phyloP scores from a whole-genome alignment of 495 filamentous ascomycete species.

The Oleoguttula mirabilis region DNA sequence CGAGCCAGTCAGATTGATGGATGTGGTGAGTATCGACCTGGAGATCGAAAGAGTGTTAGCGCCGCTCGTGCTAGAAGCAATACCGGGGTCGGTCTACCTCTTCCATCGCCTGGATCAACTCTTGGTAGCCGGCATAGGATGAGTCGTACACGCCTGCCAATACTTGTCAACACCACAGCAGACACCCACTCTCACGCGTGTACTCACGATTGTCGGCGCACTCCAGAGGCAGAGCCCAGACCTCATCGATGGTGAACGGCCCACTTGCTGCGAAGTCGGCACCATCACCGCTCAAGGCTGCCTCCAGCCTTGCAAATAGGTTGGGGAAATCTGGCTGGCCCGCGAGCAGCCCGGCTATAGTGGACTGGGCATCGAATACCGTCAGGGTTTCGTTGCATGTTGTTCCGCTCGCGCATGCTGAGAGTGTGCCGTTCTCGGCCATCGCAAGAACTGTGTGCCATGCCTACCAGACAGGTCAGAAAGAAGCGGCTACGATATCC shows the following conservation, averaged over 20 bases:
- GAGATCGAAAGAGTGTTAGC: neutral
- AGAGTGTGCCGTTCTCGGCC: conserved; percentile 3
- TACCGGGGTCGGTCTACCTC: neutral
- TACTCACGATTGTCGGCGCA: conserved; percentile 4
- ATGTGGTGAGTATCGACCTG: conserved; percentile 5
- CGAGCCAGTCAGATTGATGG: neutral
- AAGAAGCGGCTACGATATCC: too few relatives aligned
- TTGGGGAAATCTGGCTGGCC: conserved; percentile 6
- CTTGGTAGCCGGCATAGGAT: neutral
- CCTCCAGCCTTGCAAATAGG: neutral
- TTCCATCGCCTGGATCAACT: neutral
- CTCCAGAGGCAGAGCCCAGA: neutral
- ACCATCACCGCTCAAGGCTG: neutral
- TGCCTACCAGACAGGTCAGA: neutral
- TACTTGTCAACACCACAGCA: too few relatives aligned
- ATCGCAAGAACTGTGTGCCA: neutral
- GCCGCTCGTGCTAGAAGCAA: neutral
- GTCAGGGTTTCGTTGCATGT: neutral
- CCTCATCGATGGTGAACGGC: neutral
- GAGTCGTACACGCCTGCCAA: neutral
- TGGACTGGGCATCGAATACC: neutral
- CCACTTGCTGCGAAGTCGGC: neutral
- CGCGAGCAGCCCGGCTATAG: neutral
- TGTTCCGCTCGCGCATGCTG: neutral
- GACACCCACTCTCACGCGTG: too few relatives aligned